Conservation (phyloP, 352 stramenopile genomes). For the Pythium folliculosum region DNA sequence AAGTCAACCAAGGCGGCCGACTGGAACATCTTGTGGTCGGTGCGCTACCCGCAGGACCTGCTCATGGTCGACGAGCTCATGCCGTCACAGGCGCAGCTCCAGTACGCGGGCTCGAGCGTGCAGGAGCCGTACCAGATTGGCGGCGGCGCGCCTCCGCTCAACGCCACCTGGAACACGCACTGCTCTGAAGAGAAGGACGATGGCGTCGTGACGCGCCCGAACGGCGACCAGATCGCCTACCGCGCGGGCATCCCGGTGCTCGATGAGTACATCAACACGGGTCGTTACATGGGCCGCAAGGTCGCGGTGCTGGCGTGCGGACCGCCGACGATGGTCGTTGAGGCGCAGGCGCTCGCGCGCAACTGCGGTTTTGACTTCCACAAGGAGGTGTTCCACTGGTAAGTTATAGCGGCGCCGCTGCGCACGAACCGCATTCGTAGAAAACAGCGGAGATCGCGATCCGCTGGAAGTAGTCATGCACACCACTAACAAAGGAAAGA, state of each 20-base stretch:
- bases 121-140: conserved; percentile 55
- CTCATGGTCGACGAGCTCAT: conserved; percentile 79
- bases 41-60: conserved; percentile 57
- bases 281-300: conserved; percentile 54
- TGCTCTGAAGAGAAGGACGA: conserved; percentile 54
- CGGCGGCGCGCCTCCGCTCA: conserved; percentile 29
- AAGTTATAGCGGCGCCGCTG: conserved; percentile 24
- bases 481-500: background rate
- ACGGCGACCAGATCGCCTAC: conserved; percentile 61
- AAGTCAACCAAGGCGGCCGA: conserved; percentile 38
- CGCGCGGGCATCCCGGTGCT: conserved; percentile 56
- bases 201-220: conserved; percentile 46
- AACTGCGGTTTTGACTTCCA: conserved; percentile 78
- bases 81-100: conserved; percentile 45
- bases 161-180: conserved; percentile 64
- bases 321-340: conserved; percentile 67
- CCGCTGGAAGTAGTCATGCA: background rate
- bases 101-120: conserved; percentile 32
- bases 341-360: conserved; percentile 65
- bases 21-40: conserved; percentile 69
- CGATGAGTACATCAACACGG: conserved; percentile 70
- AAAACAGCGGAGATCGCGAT: conserved; percentile 14
- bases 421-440: background rate
- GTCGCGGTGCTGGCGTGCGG: conserved; percentile 78
- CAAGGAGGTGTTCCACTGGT: conserved; percentile 86